Evolutionary conservation across 345 rosid genomes (phyloP).

Genomic region (Rhizophora apiculata): DNA sequence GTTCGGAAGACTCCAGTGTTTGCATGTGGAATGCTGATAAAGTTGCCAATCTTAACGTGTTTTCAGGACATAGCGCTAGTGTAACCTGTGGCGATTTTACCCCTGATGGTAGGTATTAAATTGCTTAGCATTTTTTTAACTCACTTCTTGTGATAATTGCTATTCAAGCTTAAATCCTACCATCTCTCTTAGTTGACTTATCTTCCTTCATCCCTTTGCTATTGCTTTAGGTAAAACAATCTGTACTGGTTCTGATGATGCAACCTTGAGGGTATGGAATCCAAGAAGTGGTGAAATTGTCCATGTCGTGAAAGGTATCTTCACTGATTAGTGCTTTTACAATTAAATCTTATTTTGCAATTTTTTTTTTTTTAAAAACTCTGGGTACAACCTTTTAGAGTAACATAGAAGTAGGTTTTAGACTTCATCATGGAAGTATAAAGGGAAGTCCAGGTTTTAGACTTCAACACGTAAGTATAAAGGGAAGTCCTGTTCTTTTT

Average conservation of each 20-base stretch:
- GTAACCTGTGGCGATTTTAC: slow-evolving; percentile 95
- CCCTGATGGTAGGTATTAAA: slow-evolving; percentile 86
- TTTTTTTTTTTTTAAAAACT: too few species aligned
- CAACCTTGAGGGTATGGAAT: slow-evolving; percentile 82
- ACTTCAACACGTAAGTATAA: too few species aligned
- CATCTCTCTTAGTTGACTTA: neutral
- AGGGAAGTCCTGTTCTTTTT: too few species aligned
- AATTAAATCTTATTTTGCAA: neutral
- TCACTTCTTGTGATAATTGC: neutral
- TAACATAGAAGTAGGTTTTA: too few species aligned
- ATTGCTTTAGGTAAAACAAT: slow-evolving; percentile 66
- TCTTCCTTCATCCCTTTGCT: slow-evolving; percentile 9
- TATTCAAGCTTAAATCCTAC: neutral
- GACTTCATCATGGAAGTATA: too few species aligned
- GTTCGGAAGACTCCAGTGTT: slow-evolving; percentile 69
- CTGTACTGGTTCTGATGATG: slow-evolving; percentile 93
- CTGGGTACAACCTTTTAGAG: too few species aligned
- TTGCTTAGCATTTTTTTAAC: slow-evolving; percentile 2
- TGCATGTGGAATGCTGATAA: slow-evolving; percentile 99
- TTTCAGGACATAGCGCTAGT: slow-evolving; percentile 67
- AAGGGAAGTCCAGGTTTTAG: too few species aligned
- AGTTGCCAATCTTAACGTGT: slow-evolving; percentile 60
- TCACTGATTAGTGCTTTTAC: neutral
- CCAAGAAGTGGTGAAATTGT: slow-evolving; percentile 72
- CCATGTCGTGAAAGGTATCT: slow-evolving; percentile 67